These are phyloP conservation scores for Metschnikowia vanudenii DNA, from an alignment of 805 yeast species.

Conservation along the genomic window DNA sequence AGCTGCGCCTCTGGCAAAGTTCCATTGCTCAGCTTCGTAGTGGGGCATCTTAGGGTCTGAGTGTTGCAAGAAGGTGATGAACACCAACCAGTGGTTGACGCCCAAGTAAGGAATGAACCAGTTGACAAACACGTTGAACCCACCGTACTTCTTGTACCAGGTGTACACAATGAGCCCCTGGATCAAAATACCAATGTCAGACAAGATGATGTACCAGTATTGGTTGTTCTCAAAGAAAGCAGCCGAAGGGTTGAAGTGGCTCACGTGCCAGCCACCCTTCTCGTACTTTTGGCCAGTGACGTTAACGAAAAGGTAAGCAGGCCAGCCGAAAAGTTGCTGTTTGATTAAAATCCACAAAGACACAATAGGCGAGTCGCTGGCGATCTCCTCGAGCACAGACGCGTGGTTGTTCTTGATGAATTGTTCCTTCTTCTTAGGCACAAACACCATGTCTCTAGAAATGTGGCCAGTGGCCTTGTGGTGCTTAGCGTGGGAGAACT, in stretches of 20 bases:
- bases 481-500: constrained; percentile 79
- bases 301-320: constrained; percentile 60
- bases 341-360: constrained; percentile 54
- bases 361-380: constrained; percentile 73
- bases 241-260: constrained; percentile 72
- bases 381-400: constrained; percentile 48
- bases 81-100: constrained; percentile 89
- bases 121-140: constrained; percentile 58
- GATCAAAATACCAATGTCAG: constrained; percentile 67
- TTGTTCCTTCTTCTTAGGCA: constrained; percentile 65
- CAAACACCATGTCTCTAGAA: constrained; percentile 80
- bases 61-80: constrained; percentile 83
- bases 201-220: constrained; percentile 65
- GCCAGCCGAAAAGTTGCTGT: constrained; percentile 83
- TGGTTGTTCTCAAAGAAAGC: constrained; percentile 74
- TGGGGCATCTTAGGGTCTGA: constrained; percentile 79
- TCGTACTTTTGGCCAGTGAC: constrained; percentile 73
- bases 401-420: constrained; percentile 42
- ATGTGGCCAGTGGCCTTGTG: constrained; percentile 88
- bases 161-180: constrained; percentile 53
- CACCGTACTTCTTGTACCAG: constrained; percentile 63
- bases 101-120: constrained; percentile 76
- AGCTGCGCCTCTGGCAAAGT: constrained; percentile 85
- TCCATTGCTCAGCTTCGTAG: constrained; percentile 75
- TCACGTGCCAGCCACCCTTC: constrained; percentile 45